Percentiles rank a stretch among this genome's conserved stretches.
These are phyloP conservation scores for Gossypium herbaceum DNA, from an alignment of 345 rosid genomes.

Conservation along the genomic window DNA sequence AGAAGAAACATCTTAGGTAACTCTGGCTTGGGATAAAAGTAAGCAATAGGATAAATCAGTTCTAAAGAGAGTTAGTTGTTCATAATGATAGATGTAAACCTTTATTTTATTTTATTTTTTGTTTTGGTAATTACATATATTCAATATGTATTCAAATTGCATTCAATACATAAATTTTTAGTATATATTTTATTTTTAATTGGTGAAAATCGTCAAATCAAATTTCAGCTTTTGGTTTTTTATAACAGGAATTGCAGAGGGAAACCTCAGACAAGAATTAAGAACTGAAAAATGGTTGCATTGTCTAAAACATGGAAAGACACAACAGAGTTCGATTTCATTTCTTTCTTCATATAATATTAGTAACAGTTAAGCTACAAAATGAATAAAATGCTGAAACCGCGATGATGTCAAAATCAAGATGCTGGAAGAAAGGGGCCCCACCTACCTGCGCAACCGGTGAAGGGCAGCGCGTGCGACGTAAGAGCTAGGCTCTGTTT, in stretches of 20 bases:
- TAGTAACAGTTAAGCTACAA: too few relatives aligned
- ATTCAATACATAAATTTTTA: too few relatives aligned
- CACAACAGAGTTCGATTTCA: not conserved
- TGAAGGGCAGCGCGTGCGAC: slow-evolving; percentile 36
- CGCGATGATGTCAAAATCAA: not conserved
- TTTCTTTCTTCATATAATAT: not conserved
- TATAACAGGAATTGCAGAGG: not conserved
- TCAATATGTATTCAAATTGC: too few relatives aligned
- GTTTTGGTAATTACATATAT: too few relatives aligned
- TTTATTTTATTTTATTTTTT: too few relatives aligned
- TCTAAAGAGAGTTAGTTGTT: too few relatives aligned
- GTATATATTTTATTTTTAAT: too few relatives aligned
- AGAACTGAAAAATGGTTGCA: not conserved
- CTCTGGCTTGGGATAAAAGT: not conserved
- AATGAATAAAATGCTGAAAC: not conserved
- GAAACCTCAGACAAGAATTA: not conserved
- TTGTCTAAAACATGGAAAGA: not conserved
- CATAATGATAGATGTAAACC: too few relatives aligned
- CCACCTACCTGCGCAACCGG: slow-evolving; percentile 19
- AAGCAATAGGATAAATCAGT: not conserved
- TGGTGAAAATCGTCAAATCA: too few relatives aligned
- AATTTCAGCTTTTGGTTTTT: too few relatives aligned
- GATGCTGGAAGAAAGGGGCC: not conserved
- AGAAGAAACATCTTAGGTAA: slow-evolving; percentile 16
- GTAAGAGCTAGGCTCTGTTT: slow-evolving; percentile 27